These are phyloP conservation scores for Coniochaeta ligniaria DNA, from an alignment of 2,329 filamentous ascomycete genomes.

Conservation along the genomic window DNA sequence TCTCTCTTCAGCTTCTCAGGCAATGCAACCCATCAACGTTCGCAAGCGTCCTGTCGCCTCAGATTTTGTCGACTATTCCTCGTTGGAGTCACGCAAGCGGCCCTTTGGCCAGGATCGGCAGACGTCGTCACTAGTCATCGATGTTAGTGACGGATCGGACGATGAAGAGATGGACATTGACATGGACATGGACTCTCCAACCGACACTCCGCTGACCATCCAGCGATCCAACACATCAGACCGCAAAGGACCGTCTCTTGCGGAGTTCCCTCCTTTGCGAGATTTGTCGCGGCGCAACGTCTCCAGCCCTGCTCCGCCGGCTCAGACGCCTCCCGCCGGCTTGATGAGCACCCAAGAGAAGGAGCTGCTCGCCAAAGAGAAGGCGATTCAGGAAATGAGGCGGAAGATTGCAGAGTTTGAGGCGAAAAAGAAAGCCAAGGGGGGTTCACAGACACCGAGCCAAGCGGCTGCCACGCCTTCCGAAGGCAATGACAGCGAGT, in stretches of 20 bases:
- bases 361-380: constrained; percentile 44
- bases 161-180: constrained; percentile 62
- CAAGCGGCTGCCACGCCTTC: constrained; percentile 18
- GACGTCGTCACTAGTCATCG: constrained; percentile 66
- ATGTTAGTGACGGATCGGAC: constrained; percentile 67
- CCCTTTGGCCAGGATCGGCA: constrained; percentile 53
- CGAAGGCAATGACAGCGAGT: constrained; percentile 13
- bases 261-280: constrained; percentile 36
- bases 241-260: constrained; percentile 29
- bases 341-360: constrained; percentile 23
- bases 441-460: constrained; percentile 20
- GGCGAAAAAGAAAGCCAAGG: constrained; percentile 41
- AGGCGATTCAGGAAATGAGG: constrained; percentile 55
- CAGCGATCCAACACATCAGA: constrained; percentile 21
- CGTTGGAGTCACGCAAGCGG: constrained; percentile 42
- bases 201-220: constrained; percentile 25
- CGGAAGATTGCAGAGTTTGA: constrained; percentile 51
- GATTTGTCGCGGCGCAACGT: constrained; percentile 29
- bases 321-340: constrained; percentile 28
- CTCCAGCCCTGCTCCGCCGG: constrained; percentile 29
- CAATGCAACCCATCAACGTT: constrained; percentile 11
- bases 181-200: constrained; percentile 58
- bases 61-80: constrained; percentile 57
- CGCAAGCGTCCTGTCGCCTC: constrained; percentile 51
- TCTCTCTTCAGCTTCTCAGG: constrained; percentile 10